Percentiles rank a stretch among this genome's conserved stretches.
These are phyloP conservation scores for Globisporangium barbulae DNA, from an alignment of 352 stramenopile genomes.

Conservation along the genomic window DNA sequence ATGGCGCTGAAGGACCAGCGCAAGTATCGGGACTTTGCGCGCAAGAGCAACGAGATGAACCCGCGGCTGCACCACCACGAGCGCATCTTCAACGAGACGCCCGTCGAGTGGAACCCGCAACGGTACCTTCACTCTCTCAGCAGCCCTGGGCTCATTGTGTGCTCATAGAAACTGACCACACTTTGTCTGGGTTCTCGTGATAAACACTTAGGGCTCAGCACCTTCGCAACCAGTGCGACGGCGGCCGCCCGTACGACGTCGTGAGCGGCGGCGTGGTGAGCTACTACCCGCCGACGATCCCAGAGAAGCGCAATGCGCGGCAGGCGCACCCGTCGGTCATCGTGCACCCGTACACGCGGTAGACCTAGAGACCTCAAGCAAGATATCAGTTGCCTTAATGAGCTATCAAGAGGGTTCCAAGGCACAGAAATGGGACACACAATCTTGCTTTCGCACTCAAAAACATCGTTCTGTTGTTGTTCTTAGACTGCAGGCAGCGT, in stretches of 20 bases:
- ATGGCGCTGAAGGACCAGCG: constrained; percentile 24
- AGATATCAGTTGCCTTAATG: too few species aligned
- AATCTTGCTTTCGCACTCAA: not conserved
- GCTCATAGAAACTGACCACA: not conserved
- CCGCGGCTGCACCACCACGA: constrained; percentile 45
- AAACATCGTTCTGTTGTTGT: not conserved
- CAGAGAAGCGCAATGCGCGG: constrained; percentile 59
- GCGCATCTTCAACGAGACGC: constrained; percentile 70
- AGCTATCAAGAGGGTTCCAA: not conserved
- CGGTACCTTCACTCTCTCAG: constrained; percentile 26
- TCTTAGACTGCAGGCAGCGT: not conserved
- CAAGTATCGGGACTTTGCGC: constrained; percentile 47
- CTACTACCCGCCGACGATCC: constrained; percentile 60
- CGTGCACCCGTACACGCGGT: constrained; percentile 62
- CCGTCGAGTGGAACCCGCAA: constrained; percentile 48
- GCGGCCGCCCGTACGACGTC: constrained; percentile 59
- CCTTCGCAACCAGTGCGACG: constrained; percentile 67
- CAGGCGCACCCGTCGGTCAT: constrained; percentile 67
- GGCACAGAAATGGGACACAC: not conserved
- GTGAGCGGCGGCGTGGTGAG: constrained; percentile 53
- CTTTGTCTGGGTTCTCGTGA: not conserved
- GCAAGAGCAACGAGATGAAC: constrained; percentile 47
- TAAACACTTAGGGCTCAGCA: constrained; percentile 46
- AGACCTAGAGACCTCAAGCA: constrained; percentile 10
- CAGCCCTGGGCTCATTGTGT: not conserved